Percentiles rank a stretch among this genome's conserved stretches.
phyloP scores from a whole-genome alignment of 176 grass and related monocot species.

The Cenchrus purpureus region DNA sequence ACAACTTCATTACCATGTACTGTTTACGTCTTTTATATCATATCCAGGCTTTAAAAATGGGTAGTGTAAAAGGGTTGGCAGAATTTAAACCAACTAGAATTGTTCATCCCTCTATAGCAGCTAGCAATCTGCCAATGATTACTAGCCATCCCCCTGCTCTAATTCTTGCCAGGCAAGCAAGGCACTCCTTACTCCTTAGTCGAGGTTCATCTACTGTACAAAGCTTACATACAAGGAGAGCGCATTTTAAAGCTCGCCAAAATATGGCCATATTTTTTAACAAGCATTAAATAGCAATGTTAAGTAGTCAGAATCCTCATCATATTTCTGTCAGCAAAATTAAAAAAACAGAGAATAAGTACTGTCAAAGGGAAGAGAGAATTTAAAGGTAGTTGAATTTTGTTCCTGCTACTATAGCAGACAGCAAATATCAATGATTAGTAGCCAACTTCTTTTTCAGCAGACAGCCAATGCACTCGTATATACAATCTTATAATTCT shows the following conservation, averaged over 20 bases:
- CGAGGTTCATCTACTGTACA: too few species aligned
- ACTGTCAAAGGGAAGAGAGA: background rate
- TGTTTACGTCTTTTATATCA: too few species aligned
- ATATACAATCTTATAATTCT: too few species aligned
- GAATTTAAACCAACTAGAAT: background rate
- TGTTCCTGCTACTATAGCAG: background rate
- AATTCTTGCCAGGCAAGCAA: background rate
- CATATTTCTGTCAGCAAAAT: too few species aligned
- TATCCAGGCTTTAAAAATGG: too few species aligned
- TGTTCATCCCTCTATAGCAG: background rate
- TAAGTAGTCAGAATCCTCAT: too few species aligned
- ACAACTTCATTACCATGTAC: too few species aligned
- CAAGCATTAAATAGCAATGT: too few species aligned
- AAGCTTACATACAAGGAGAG: too few species aligned
- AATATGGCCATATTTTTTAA: too few species aligned
- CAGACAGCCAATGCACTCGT: background rate
- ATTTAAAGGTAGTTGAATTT: background rate
- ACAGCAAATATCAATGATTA: background rate
- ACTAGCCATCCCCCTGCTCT: too few species aligned
- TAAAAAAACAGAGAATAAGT: background rate
- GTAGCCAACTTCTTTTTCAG: background rate
- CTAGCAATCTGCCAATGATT: background rate
- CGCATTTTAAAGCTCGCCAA: too few species aligned
- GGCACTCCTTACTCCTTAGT: background rate
- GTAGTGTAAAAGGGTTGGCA: background rate